These are phyloP conservation scores for Taphrina populina DNA, from an alignment of 1,139 yeast genomes.

Conservation along the genomic window DNA sequence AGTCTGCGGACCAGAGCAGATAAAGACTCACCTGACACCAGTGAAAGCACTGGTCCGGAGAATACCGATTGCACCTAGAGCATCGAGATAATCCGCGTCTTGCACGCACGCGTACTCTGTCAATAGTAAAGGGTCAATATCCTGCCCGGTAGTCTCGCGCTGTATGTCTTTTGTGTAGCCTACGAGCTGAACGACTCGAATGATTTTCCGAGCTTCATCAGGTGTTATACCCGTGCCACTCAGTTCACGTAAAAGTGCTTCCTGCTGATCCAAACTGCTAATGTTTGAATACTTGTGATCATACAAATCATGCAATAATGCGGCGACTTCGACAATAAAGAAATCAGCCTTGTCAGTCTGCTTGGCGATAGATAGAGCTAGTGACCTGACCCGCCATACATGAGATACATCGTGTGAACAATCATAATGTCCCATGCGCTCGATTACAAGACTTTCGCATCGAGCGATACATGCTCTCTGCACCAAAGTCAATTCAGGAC, in stretches of 20 bases:
- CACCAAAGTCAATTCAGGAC: not conserved
- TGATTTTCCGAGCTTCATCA: constrained; percentile 40
- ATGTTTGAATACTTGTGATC: constrained; percentile 45
- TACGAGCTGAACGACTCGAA: constrained; percentile 42
- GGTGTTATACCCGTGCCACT: constrained; percentile 39
- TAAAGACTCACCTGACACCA: constrained; percentile 41
- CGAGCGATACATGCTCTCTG: not conserved
- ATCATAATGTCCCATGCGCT: constrained; percentile 11
- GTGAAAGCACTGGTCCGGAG: constrained; percentile 46
- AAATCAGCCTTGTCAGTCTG: constrained; percentile 38
- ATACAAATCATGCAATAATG: constrained; percentile 46
- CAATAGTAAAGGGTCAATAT: not conserved
- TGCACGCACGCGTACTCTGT: constrained; percentile 45
- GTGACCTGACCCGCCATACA: constrained; percentile 12
- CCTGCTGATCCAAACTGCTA: constrained; percentile 5
- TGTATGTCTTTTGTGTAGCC: constrained; percentile 44
- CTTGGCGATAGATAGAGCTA: constrained; percentile 17
- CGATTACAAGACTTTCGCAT: constrained; percentile 9
- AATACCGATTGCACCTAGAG: constrained; percentile 47
- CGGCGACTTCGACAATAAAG: constrained; percentile 46
- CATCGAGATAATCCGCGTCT: constrained; percentile 49
- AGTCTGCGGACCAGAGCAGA: not conserved
- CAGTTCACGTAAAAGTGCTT: constrained; percentile 28
- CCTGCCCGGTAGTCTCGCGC: constrained; percentile 38
- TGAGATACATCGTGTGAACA: constrained; percentile 26